These are phyloP conservation scores for Cystobasidiaceae sp. DNA, from an alignment of 1,284 basidiomycete genomes.

Conservation along the genomic window DNA sequence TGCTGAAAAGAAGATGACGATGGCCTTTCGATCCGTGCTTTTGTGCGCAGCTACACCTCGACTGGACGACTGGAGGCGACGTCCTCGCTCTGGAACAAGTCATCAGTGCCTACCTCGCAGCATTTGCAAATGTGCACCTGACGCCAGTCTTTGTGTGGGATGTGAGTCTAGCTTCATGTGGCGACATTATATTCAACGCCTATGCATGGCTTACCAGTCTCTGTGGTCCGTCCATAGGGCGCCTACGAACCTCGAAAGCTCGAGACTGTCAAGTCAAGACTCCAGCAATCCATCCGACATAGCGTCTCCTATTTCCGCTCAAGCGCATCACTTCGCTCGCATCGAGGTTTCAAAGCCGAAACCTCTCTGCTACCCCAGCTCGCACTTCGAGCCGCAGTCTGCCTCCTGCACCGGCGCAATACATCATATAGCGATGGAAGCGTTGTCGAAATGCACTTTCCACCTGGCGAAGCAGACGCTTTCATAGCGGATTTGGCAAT, in stretches of 20 bases:
- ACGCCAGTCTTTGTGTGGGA: constrained; percentile 28
- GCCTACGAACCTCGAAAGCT: constrained; percentile 15
- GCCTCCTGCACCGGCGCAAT: not conserved
- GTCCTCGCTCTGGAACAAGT: not conserved
- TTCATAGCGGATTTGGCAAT: constrained; percentile 28
- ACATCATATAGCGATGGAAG: not conserved
- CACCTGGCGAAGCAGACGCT: constrained; percentile 19
- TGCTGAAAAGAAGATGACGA: too few species aligned
- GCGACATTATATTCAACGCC: too few species aligned
- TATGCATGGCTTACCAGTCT: not conserved
- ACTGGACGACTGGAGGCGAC: constrained; percentile 22
- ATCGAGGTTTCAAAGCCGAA: constrained; percentile 11
- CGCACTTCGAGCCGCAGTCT: constrained; percentile 3
- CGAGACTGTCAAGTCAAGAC: constrained; percentile 7
- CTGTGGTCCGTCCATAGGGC: not conserved
- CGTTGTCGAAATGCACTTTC: constrained; percentile 7
- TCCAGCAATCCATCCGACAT: constrained; percentile 3
- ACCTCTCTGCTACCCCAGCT: not conserved
- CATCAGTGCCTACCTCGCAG: not conserved
- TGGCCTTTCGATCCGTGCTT: not conserved
- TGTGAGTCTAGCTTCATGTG: not conserved
- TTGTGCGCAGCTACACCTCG: constrained; percentile 14
- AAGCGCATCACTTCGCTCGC: constrained; percentile 1
- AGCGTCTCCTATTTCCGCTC: constrained; percentile 20
- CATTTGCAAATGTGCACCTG: constrained; percentile 7